Percentiles rank a stretch among this genome's conserved stretches.
These are phyloP conservation scores for Mucor racemosus DNA, from an alignment of 371 early-diverging fungal genomes.

Conservation along the genomic window DNA sequence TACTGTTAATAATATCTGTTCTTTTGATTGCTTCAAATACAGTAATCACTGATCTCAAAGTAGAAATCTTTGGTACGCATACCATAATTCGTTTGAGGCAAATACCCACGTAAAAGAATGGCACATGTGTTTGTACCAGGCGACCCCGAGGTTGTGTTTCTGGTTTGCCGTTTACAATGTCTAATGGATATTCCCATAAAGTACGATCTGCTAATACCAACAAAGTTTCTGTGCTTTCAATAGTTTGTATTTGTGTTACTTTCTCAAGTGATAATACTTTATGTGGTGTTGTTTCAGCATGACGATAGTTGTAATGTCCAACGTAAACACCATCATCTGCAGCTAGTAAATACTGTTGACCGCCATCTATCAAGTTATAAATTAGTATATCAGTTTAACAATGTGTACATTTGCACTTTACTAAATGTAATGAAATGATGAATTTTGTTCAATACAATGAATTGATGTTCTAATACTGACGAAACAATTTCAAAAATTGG, in stretches of 20 bases:
- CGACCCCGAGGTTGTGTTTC: slow-evolving; percentile 39
- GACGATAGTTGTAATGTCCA: slow-evolving; percentile 31
- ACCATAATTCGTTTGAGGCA: slow-evolving; percentile 42
- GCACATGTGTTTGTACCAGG: slow-evolving; percentile 40
- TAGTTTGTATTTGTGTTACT: slow-evolving; percentile 44
- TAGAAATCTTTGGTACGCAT: slow-evolving; percentile 45
- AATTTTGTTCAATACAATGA: slow-evolving; percentile 28
- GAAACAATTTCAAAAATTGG: slow-evolving; percentile 66
- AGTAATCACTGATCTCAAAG: slow-evolving; percentile 41
- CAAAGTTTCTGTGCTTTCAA: slow-evolving; percentile 42
- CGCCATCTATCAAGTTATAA: slow-evolving; percentile 27
- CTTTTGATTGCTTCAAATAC: slow-evolving; percentile 32
- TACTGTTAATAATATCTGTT: slow-evolving; percentile 7
- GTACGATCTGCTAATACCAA: slow-evolving; percentile 44
- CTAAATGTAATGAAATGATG: slow-evolving; percentile 49
- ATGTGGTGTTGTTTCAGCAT: slow-evolving; percentile 28
- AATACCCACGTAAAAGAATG: slow-evolving; percentile 45
- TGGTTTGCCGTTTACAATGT: slow-evolving; percentile 40
- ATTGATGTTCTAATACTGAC: slow-evolving; percentile 29
- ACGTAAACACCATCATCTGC: slow-evolving; percentile 53
- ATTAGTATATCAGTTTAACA: too few species aligned
- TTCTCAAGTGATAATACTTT: slow-evolving; percentile 36
- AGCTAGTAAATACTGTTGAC: slow-evolving; percentile 48
- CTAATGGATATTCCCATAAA: slow-evolving; percentile 47
- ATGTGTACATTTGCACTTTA: slow-evolving; percentile 24